Base-by-base conservation (phyloP, 192 early-diverging fungal species). In the Chytriomyces sp. region DNA sequence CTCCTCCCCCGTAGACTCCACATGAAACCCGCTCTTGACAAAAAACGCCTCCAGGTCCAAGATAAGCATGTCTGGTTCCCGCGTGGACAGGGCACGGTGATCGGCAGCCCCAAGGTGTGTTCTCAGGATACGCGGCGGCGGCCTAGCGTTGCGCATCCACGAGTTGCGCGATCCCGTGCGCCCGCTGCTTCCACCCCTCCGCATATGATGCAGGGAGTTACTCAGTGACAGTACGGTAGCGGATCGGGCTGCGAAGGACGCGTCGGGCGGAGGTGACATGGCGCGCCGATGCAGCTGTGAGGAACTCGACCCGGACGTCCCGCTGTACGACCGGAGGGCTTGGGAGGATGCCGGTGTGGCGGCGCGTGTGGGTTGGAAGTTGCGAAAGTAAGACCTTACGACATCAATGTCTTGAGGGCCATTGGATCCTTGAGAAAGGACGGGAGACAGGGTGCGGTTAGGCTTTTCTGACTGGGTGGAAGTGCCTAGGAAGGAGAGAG, bases 181-280 rank as follows among this genome's bases (percentile, higher is more conserved):
- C 41, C 49, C 26, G 40, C 22, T 65, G 22, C 17, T n/a, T 3
- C 8, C 14, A 30, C 26, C 10, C 49, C 26, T 10, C 22, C 52
- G 63, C n/a, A 65, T 33, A 28, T 65, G 63, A 28, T 65, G 52
- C n/a, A 49, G 39, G 22, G 33, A 39, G 6, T 38, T 33, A 28
- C 63, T 65, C 22, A 65, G 33, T 8, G 39, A 49, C 41, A 65
- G 25, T 8, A 65, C 63, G 14, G 63, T 65, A 14, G 22, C 63
- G 52, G 63, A 40, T 10, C 63, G 63, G 2, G 63, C 3, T 25
- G 34, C 28, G 7, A 58, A 30, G 56, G 14, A 12, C 14, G 14
- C 22, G 14, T 25, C 12, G 14, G 56, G 56, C 28, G 14, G 31
- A 17, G 56, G 56, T 12, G 26, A 25, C 14, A 58, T 25, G 12